Conservation (phyloP, 345 rosid species). For the Aurinia saxatilis region DNA sequence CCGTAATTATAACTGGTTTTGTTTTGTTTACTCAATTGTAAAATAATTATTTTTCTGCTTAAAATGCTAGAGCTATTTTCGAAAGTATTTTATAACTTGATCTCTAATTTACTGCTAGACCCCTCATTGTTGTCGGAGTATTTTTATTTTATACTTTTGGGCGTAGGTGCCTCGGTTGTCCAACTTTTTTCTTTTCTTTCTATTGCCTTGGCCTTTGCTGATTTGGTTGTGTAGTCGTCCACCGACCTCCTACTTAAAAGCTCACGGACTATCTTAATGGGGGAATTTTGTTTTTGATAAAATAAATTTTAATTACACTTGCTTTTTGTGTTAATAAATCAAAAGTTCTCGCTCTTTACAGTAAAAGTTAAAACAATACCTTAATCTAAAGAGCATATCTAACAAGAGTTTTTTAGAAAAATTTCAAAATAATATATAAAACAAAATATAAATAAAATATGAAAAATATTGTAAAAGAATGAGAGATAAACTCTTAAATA, state of each 20-base stretch:
- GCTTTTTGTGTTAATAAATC: no score
- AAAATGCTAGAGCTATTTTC: background rate
- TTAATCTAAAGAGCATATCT: no score
- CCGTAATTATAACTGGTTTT: no score
- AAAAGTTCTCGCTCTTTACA: no score
- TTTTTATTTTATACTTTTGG: background rate
- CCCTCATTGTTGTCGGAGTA: no score
- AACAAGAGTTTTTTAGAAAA: no score
- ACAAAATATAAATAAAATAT: no score
- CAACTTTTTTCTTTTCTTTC: background rate
- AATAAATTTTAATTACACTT: no score
- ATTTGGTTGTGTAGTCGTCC: conserved; percentile 18
- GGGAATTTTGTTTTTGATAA: background rate
- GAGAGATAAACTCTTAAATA: no score
- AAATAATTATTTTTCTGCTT: background rate
- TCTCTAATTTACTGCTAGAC: background rate
- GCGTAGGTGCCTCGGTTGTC: background rate
- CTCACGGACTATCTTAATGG: conserved; percentile 9
- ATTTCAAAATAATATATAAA: no score
- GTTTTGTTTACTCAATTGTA: background rate
- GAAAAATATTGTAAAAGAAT: no score
- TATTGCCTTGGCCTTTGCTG: conserved; percentile 9
- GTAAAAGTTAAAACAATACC: no score
- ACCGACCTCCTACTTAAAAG: background rate
- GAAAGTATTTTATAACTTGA: background rate